Conservation (phyloP, 441 rosid species). For the Adansonia madagascariensis region DNA sequence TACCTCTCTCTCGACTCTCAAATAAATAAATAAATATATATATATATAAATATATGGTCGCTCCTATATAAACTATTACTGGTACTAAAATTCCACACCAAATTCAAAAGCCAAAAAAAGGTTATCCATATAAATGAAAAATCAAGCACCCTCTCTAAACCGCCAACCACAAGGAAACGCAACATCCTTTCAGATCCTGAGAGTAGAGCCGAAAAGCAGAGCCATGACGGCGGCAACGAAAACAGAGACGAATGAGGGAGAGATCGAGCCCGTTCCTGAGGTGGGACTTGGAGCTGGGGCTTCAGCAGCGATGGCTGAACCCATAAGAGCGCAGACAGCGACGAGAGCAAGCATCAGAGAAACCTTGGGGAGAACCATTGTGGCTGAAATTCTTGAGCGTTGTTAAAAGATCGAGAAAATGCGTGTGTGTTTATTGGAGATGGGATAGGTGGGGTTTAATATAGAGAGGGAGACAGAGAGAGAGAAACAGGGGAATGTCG, state of each 20-base stretch:
- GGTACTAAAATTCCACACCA: background rate
- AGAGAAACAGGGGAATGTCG: background rate
- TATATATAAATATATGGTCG: background rate
- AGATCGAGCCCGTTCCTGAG: conserved; percentile 40
- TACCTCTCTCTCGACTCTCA: conserved; percentile 2
- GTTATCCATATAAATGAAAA: background rate
- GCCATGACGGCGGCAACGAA: conserved; percentile 32
- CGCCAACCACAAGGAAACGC: conserved; percentile 12
- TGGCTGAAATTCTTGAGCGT: background rate
- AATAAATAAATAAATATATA: background rate
- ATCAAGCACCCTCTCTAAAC: background rate
- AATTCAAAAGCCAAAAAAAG: background rate
- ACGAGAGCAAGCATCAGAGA: conserved; percentile 26
- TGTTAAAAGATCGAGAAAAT: background rate
- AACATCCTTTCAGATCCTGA: conserved; percentile 41
- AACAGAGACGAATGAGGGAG: conserved; percentile 39
- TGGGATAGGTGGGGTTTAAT: conserved; percentile 4
- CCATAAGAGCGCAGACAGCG: conserved; percentile 36
- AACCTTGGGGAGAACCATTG: conserved; percentile 37
- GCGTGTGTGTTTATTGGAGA: background rate
- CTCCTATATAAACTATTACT: conserved; percentile 18
- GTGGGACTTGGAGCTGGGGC: conserved; percentile 56
- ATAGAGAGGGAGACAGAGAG: conserved; percentile 18
- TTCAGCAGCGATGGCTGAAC: conserved; percentile 37
- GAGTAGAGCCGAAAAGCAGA: conserved; percentile 43